Evolutionary conservation across 495 filamentous ascomycete species (phyloP).

Genomic region (Aspergillus sclerotiicarbonarius): DNA sequence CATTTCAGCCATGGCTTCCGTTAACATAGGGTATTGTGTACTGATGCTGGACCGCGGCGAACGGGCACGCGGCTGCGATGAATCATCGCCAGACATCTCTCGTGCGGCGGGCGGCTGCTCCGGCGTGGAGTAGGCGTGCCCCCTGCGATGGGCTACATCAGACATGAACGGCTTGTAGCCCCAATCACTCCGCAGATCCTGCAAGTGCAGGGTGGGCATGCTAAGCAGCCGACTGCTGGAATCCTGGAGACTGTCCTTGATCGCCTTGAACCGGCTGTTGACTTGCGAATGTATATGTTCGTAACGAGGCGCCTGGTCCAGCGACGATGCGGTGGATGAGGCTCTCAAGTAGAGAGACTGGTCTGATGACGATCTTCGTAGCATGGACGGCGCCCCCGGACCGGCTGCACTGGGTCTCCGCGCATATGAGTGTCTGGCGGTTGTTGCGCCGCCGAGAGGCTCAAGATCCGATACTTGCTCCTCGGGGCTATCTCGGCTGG

Average conservation of each 20-base stretch:
- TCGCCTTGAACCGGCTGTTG: slow-evolving; percentile 87
- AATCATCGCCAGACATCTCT: not conserved
- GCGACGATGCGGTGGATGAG: slow-evolving; percentile 73
- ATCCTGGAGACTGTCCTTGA: slow-evolving; percentile 82
- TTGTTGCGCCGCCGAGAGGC: slow-evolving; percentile 28
- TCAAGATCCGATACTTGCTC: slow-evolving; percentile 29
- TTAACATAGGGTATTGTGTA: slow-evolving; percentile 49
- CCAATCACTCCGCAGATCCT: slow-evolving; percentile 48
- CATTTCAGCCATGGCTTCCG: slow-evolving; percentile 64
- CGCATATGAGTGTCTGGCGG: slow-evolving; percentile 36
- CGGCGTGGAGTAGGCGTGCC: slow-evolving; percentile 14
- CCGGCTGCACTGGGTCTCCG: slow-evolving; percentile 27
- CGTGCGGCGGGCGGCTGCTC: slow-evolving; percentile 6
- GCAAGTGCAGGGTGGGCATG: slow-evolving; percentile 54
- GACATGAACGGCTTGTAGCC: slow-evolving; percentile 29
- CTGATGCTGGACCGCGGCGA: slow-evolving; percentile 30
- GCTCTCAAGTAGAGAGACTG: slow-evolving; percentile 64
- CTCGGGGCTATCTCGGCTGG: slow-evolving; percentile 11
- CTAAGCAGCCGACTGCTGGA: slow-evolving; percentile 70
- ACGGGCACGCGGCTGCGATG: slow-evolving; percentile 19
- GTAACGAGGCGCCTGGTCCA: slow-evolving; percentile 85
- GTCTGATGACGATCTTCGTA: slow-evolving; percentile 70
- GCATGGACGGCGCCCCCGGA: slow-evolving; percentile 26
- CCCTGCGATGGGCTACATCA: slow-evolving; percentile 22
- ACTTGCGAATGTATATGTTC: slow-evolving; percentile 70